phyloP scores from a whole-genome alignment of 768 basidiomycete genomes.

The Lactarius pseudohatsudake region DNA sequence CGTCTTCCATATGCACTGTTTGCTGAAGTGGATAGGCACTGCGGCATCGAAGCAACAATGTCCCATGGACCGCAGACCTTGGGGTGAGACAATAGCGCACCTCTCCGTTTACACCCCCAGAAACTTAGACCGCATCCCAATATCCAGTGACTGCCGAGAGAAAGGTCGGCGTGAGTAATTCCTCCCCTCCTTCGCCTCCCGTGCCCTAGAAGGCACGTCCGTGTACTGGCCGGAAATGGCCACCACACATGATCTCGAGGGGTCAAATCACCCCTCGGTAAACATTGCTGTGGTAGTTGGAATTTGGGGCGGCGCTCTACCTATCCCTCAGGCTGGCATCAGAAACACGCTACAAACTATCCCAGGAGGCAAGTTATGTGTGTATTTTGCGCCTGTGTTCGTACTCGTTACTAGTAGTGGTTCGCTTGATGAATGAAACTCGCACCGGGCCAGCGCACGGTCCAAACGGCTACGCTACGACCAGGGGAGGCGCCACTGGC shows the following conservation, averaged over 20 bases:
- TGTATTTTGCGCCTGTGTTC: not conserved
- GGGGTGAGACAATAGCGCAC: conserved; percentile 59
- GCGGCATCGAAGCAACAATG: conserved; percentile 90
- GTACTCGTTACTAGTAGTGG: not conserved
- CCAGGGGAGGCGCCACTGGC: too few species aligned
- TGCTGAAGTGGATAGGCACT: conserved; percentile 94
- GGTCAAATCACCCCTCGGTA: not conserved
- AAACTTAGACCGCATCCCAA: not conserved
- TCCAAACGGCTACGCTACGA: too few species aligned
- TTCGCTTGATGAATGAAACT: not conserved
- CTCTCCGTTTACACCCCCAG: not conserved
- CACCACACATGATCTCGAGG: not conserved
- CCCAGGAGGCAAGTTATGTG: not conserved
- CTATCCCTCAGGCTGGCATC: not conserved
- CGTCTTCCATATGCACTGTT: conserved; percentile 98
- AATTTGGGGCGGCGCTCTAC: not conserved
- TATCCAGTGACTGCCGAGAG: conserved; percentile 53
- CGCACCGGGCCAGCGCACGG: too few species aligned
- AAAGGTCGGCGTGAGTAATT: conserved; percentile 38
- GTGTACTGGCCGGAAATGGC: not conserved
- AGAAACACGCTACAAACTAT: not conserved
- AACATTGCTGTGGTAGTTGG: not conserved
- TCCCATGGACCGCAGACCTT: conserved; percentile 95
- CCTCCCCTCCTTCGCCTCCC: not conserved
- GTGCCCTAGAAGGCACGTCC: not conserved